A percentile compares a stretch with the other conserved stretches of the same genome.
Evolutionary conservation across 2,329 filamentous ascomycete species (phyloP).

Genomic region (Coniochaeta sp.): DNA sequence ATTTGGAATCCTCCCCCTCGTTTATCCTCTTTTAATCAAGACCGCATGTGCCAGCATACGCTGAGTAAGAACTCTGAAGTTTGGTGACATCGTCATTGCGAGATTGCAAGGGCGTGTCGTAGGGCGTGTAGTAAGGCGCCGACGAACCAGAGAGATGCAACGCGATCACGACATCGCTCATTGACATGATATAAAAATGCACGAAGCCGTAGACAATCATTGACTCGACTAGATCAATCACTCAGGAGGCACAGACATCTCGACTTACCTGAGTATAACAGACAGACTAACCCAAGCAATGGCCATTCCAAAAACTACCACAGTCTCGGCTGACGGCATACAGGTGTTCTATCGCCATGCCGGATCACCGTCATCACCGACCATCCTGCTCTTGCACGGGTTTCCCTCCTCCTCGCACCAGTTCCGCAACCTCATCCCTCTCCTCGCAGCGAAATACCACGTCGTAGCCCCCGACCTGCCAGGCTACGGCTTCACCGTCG

Average conservation of each 20-base stretch:
- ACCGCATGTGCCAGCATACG: too few relatives aligned
- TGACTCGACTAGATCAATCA: too few relatives aligned
- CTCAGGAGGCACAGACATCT: neutral
- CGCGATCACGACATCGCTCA: too few relatives aligned
- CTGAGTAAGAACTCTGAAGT: too few relatives aligned
- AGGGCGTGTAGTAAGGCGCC: too few relatives aligned
- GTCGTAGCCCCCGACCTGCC: conserved; percentile 51
- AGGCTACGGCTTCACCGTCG: conserved; percentile 49
- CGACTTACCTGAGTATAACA: neutral
- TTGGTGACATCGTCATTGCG: too few relatives aligned
- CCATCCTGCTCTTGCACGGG: conserved; percentile 36
- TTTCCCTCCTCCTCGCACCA: conserved; percentile 34
- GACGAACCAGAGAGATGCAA: too few relatives aligned
- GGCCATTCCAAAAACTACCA: conserved; percentile 9
- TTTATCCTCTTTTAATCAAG: too few relatives aligned
- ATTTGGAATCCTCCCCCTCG: too few relatives aligned
- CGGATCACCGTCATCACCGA: conserved; percentile 20
- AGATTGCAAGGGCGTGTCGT: too few relatives aligned
- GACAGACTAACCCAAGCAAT: neutral
- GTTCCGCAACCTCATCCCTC: conserved; percentile 35
- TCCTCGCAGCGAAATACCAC: conserved; percentile 27
- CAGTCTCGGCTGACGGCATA: conserved; percentile 23
- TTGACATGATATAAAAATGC: too few relatives aligned
- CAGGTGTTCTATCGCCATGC: conserved; percentile 33
- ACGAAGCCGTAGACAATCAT: neutral